Percentiles rank a stretch among this genome's conserved stretches.
Conservation (phyloP, 169 alveolate genomes). For the Plasmodium cynomolgi region DNA sequence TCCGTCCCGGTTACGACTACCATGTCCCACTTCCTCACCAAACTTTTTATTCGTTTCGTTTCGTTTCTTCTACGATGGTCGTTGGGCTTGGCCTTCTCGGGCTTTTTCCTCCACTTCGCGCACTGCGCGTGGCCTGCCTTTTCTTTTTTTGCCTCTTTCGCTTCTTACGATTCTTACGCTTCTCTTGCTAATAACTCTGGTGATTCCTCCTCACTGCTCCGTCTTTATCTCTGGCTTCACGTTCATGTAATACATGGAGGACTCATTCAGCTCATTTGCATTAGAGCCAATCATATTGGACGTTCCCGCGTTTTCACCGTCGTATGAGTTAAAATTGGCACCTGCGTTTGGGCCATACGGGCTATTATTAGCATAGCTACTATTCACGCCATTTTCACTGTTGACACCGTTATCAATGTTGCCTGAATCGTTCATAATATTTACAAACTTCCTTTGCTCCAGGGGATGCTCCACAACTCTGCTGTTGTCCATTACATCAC, state of each 20-base stretch:
- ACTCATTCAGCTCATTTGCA: not conserved
- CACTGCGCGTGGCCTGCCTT: not conserved
- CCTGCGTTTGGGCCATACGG: conserved; percentile 4
- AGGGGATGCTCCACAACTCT: not conserved
- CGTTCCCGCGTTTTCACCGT: conserved; percentile 33
- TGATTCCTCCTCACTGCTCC: conserved; percentile 11
- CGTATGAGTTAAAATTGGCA: conserved; percentile 10
- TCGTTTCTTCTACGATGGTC: not conserved
- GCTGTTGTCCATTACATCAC: not conserved
- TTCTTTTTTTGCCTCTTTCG: not conserved
- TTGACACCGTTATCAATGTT: conserved; percentile 1
- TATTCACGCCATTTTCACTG: not conserved
- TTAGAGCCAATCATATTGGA: conserved; percentile 1
- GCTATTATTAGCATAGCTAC: conserved; percentile 26
- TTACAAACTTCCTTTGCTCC: conserved; percentile 16
- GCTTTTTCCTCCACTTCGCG: not conserved
- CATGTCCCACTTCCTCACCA: not conserved
- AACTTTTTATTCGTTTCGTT: not conserved
- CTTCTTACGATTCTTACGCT: not conserved
- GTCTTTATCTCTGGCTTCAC: conserved; percentile 53
- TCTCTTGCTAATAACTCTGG: not conserved
- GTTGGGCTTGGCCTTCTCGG: not conserved
- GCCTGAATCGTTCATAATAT: not conserved
- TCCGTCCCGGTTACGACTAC: not conserved
- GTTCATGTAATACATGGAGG: conserved; percentile 50